phyloP scores from a whole-genome alignment of 192 early-diverging fungal genomes.

The Paraglomus brasilianum region DNA sequence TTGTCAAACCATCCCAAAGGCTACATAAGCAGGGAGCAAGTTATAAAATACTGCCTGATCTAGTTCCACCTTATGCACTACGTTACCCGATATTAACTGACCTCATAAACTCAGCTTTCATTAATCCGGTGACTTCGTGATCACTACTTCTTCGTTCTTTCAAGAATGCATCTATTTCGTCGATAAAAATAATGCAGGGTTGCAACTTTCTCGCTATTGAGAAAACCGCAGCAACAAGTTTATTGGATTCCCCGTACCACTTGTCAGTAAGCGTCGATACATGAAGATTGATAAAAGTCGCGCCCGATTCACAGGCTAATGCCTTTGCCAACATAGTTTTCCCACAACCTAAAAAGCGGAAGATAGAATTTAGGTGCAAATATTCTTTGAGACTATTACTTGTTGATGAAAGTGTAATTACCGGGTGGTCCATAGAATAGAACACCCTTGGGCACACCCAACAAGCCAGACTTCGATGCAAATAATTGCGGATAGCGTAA shows the following conservation, averaged over 20 bases:
- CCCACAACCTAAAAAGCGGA: constrained; percentile 68
- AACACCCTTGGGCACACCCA: constrained; percentile 93
- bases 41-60: too few relatives aligned
- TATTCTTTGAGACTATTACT: constrained; percentile 11
- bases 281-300: constrained; percentile 97
- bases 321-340: constrained; percentile 99
- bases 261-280: constrained; percentile 97
- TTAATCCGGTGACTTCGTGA: constrained; percentile 96
- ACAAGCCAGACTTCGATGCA: constrained; percentile 75
- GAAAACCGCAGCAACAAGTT: constrained; percentile 89
- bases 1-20: constrained; percentile 95
- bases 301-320: constrained; percentile 93
- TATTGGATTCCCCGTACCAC: constrained; percentile 98
- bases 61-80: background rate
- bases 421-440: constrained; percentile 92
- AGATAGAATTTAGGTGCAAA: constrained; percentile 11
- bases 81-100: background rate
- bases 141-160: constrained; percentile 84
- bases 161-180: constrained; percentile 98
- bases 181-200: constrained; percentile 97
- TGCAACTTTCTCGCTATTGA: constrained; percentile 91
- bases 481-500: constrained; percentile 92
- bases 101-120: constrained; percentile 99
- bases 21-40: constrained; percentile 16
- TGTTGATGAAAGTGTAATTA: constrained; percentile 21